These are phyloP conservation scores for Solanum hybrid DNA, from an alignment of 305 asterid genomes.

Conservation along the genomic window DNA sequence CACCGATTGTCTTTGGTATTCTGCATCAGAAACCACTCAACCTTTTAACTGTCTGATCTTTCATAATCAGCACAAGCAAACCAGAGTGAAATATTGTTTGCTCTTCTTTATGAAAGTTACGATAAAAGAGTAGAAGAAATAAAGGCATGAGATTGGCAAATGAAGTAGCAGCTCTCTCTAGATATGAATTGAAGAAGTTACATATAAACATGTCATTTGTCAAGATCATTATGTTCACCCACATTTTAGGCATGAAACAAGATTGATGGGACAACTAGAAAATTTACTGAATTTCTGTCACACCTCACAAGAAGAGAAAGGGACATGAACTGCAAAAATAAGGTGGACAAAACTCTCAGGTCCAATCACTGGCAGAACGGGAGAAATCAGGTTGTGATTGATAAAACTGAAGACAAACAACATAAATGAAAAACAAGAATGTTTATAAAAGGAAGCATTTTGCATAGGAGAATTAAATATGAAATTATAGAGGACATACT, in stretches of 20 bases:
- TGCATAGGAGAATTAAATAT: not conserved
- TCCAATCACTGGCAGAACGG: not conserved
- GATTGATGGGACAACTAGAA: not conserved
- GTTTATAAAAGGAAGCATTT: not conserved
- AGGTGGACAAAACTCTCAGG: not conserved
- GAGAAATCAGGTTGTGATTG: not conserved
- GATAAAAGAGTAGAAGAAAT: not conserved
- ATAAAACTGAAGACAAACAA: not conserved
- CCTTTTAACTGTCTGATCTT: not conserved
- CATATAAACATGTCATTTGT: not conserved
- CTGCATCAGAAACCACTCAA: conserved; percentile 29
- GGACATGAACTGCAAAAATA: not conserved
- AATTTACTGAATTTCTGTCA: not conserved
- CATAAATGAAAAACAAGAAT: not conserved
- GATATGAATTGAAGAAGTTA: not conserved
- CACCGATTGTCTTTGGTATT: conserved; percentile 62
- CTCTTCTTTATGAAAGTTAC: not conserved
- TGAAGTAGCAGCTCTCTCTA: not conserved
- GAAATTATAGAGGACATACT: conserved; percentile 36
- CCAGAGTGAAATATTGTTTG: not conserved
- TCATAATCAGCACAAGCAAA: not conserved
- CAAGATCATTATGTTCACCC: not conserved
- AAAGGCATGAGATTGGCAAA: not conserved
- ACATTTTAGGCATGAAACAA: not conserved
- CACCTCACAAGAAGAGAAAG: not conserved